Percentiles rank a stretch among this genome's conserved stretches.
Evolutionary conservation across 139 green algal genomes (phyloP).

Genomic region (Micractinium conductrix): DNA sequence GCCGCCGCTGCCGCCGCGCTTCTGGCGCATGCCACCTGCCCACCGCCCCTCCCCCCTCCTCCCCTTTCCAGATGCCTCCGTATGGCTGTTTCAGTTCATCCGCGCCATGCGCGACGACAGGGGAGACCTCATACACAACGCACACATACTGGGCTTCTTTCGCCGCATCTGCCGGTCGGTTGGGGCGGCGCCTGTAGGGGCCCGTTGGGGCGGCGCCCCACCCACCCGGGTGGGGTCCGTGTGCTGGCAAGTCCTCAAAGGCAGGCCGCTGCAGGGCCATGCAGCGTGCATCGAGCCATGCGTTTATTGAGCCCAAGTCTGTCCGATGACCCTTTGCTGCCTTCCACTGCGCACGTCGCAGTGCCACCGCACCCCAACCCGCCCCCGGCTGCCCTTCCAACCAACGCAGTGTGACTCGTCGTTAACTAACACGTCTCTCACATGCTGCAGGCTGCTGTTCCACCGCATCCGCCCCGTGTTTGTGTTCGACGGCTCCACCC

Average conservation of each 20-base stretch:
- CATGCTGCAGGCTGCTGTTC: conserved; percentile 84
- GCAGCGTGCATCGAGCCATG: too few relatives aligned
- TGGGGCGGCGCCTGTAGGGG: too few relatives aligned
- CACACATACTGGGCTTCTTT: conserved; percentile 98
- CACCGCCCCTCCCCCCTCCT: not conserved
- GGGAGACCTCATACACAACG: conserved; percentile 93
- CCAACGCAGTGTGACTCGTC: too few relatives aligned
- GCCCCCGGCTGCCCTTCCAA: too few relatives aligned
- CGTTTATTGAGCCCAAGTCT: too few relatives aligned
- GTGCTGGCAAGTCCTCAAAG: too few relatives aligned
- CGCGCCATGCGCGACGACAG: conserved; percentile 93
- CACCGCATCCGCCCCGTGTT: conserved; percentile 94
- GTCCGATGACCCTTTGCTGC: not conserved
- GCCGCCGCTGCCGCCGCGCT: not conserved
- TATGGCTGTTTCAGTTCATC: conserved; percentile 98
- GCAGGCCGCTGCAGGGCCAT: too few relatives aligned
- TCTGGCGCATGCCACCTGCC: not conserved
- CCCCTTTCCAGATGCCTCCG: conserved; percentile 86
- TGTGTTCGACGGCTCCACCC: conserved; percentile 97
- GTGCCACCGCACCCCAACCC: too few relatives aligned
- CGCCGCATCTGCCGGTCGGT: conserved; percentile 92
- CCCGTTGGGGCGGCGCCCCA: too few relatives aligned
- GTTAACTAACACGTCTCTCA: not conserved
- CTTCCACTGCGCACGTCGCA: too few relatives aligned
- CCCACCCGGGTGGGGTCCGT: too few relatives aligned